A percentile compares a stretch with the other conserved stretches of the same genome.
Conservation (phyloP, 306 rosid species). For the Potentilla sterilis region DNA sequence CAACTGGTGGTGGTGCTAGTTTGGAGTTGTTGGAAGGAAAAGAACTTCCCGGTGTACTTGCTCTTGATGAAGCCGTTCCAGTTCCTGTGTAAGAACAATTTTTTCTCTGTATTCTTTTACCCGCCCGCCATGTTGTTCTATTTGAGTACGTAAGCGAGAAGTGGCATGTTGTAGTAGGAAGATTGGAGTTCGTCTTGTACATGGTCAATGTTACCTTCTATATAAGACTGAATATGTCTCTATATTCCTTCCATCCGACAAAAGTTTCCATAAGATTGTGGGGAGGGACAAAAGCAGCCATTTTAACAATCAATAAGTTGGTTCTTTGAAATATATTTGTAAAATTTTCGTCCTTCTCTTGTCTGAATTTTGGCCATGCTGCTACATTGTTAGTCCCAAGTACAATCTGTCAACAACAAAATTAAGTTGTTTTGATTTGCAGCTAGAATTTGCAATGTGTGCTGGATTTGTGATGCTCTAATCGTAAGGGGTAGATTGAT, state of each 20-base stretch:
- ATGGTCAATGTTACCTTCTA: conserved; percentile 38
- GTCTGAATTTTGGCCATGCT: neutral
- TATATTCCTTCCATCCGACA: conserved; percentile 26
- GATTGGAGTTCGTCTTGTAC: conserved; percentile 47
- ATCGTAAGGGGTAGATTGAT: neutral
- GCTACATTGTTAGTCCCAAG: neutral
- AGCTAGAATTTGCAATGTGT: neutral
- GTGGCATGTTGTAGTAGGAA: conserved; percentile 47
- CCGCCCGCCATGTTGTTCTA: conserved; percentile 29
- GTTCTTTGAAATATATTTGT: neutral
- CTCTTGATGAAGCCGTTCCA: conserved; percentile 84
- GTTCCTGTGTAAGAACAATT: conserved; percentile 64
- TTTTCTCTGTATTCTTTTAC: conserved; percentile 24
- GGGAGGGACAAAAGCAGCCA: conserved; percentile 13
- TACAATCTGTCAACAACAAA: neutral
- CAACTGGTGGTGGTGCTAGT: conserved; percentile 99
- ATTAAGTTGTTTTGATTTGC: neutral
- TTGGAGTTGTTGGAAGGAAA: conserved; percentile 99
- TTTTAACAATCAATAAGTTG: conserved; percentile 24
- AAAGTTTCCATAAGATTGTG: conserved; percentile 36
- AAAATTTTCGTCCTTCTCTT: conserved; percentile 5
- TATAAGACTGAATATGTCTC: conserved; percentile 7
- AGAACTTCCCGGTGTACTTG: conserved; percentile 96
- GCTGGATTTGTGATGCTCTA: neutral
- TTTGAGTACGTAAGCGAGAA: conserved; percentile 48